Evolutionary conservation across 495 filamentous ascomycete genomes (phyloP), one percentile per base, ranked within the genome.

Genomic region (Neurospora tetraspora): DNA sequence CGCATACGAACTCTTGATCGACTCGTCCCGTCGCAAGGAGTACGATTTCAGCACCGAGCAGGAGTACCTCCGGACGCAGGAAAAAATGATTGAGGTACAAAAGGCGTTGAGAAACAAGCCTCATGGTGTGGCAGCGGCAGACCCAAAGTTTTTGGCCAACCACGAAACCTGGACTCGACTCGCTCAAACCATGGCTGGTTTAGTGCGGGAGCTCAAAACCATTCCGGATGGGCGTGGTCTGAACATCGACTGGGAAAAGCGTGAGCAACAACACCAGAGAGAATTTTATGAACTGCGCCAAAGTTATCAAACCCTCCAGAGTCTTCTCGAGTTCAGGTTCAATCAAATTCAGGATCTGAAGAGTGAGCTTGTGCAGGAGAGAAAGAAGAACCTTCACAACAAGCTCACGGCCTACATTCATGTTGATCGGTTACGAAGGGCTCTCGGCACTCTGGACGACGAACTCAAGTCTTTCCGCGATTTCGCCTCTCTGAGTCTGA

Each of bases 21-120:
- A 34, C 9, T 0, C 0, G 0, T 0, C 14, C 53, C 23, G 27
- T 65, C 53, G 53, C 0, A 18, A 6, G 53, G 3, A 2, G 1
- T 65, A 65, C 53, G 27, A 65, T 36, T 12, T 45, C 2, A 45
- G 10, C 2, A 20, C 27, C 47, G 0, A 12, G 47, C 6, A 65
- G 14, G 27, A 65, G 27, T 65, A 34, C 23, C 6, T 65, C 47
- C 11, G 47, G 5, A 27, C 10, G 47, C 47, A 20, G 8, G 3
- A 1, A 20, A 20, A 10, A 2, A 10, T 47, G 3, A 12, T 39
- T 12, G 39, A 14, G 39, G 2, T 12, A 4, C 39, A 39, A 39
- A 39, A 39, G 12, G 39, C 3, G 2, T 2, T 14, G 11, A 14
- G 3, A 0, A 12, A 39, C 10, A 5, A 12, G 14, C 27, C 14